Conservation (phyloP, 2,329 filamentous ascomycete species). For the Pseudopyricularia javanii region DNA sequence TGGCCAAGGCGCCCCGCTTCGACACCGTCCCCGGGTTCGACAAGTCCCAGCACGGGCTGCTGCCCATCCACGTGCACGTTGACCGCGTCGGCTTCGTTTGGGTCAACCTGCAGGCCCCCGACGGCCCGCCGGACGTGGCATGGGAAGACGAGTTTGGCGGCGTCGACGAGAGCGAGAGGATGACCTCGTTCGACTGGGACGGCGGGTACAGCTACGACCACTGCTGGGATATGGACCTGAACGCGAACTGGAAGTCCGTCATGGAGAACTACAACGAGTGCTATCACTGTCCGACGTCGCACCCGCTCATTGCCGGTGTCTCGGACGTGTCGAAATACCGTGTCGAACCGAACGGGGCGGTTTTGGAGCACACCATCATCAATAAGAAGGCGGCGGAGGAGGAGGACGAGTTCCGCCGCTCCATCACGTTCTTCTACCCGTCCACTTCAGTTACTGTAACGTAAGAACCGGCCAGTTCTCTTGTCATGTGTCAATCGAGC, state of each 20-base stretch:
- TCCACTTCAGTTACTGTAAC: constrained; percentile 36
- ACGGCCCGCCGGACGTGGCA: constrained; percentile 22
- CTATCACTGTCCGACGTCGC: constrained; percentile 48
- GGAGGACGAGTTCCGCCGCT: constrained; percentile 28
- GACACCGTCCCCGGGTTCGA: constrained; percentile 43
- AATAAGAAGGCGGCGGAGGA: constrained; percentile 33
- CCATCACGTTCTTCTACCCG: constrained; percentile 35
- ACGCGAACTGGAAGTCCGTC: constrained; percentile 48
- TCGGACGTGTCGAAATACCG: constrained; percentile 43
- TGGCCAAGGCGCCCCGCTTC: constrained; percentile 48
- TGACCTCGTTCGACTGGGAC: constrained; percentile 32
- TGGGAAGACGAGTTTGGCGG: constrained; percentile 40
- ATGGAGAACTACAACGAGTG: constrained; percentile 56
- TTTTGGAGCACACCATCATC: constrained; percentile 35
- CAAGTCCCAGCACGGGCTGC: constrained; percentile 39
- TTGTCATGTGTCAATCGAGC: background rate
- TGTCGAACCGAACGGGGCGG: constrained; percentile 31
- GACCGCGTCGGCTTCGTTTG: constrained; percentile 44
- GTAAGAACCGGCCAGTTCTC: constrained; percentile 20
- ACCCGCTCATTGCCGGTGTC: constrained; percentile 44
- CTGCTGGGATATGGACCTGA: constrained; percentile 40
- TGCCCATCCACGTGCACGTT: constrained; percentile 40
- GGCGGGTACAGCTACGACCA: constrained; percentile 43
- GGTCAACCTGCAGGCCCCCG: constrained; percentile 40
- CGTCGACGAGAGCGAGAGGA: constrained; percentile 30